These are phyloP conservation scores for Vigna mungo DNA, from an alignment of 306 rosid species.

Conservation along the genomic window DNA sequence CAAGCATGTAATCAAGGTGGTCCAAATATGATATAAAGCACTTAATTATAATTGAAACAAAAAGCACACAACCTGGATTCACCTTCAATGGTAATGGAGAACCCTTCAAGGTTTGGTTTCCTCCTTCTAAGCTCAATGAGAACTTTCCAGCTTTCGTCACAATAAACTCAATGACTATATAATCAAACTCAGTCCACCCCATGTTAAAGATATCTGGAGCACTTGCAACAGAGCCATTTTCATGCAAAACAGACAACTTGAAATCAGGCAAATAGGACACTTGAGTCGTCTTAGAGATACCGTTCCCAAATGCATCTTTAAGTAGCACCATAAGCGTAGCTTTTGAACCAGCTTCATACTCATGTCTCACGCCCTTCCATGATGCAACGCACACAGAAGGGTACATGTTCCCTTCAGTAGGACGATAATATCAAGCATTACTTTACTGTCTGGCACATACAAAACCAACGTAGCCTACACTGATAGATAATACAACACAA, in stretches of 20 bases:
- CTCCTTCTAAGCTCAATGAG: slow-evolving; percentile 63
- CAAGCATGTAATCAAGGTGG: slow-evolving; percentile 1
- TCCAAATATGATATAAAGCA: background rate
- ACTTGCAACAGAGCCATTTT: slow-evolving; percentile 63
- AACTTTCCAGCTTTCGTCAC: slow-evolving; percentile 68
- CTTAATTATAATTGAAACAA: slow-evolving; percentile 13
- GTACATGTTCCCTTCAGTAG: slow-evolving; percentile 63
- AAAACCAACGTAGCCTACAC: slow-evolving; percentile 15
- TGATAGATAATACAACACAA: background rate
- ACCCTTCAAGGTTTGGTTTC: slow-evolving; percentile 73
- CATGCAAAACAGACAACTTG: slow-evolving; percentile 51
- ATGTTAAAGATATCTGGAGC: slow-evolving; percentile 56
- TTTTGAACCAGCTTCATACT: slow-evolving; percentile 73
- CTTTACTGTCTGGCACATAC: slow-evolving; percentile 24
- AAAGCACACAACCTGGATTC: slow-evolving; percentile 69
- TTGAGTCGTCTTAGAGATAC: slow-evolving; percentile 55
- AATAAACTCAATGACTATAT: slow-evolving; percentile 61
- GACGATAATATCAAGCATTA: slow-evolving; percentile 26
- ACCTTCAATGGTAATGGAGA: slow-evolving; percentile 76
- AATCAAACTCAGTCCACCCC: slow-evolving; percentile 79
- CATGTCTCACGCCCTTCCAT: slow-evolving; percentile 69
- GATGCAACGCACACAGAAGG: slow-evolving; percentile 76
- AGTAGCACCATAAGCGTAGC: slow-evolving; percentile 68
- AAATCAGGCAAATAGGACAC: slow-evolving; percentile 60
- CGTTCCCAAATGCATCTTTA: slow-evolving; percentile 90